Evolutionary conservation across 2,329 filamentous ascomycete species (phyloP).

Genomic region (Pestalotiopsis sp.): DNA sequence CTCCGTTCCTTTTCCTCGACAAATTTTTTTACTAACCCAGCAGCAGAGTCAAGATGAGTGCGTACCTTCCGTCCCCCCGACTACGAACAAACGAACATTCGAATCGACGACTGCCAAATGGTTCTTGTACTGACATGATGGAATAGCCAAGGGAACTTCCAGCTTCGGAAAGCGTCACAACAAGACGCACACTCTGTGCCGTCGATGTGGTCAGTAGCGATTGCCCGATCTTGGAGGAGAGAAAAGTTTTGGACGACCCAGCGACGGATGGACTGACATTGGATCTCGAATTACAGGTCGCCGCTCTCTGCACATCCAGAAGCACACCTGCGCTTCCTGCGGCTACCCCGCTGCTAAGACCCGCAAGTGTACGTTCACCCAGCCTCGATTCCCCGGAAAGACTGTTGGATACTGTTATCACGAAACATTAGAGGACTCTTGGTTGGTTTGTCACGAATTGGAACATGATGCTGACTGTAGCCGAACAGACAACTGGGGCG

Average conservation of each 20-base stretch:
- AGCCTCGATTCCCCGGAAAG: not conserved
- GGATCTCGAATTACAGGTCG: conserved; percentile 61
- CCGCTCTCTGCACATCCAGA: conserved; percentile 98
- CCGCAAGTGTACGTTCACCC: conserved; percentile 86
- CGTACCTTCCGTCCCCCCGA: conserved; percentile 18
- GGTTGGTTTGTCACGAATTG: conserved; percentile 6
- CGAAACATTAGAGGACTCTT: conserved; percentile 8
- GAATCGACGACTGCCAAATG: not conserved
- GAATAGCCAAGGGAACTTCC: conserved; percentile 37
- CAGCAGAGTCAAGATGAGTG: conserved; percentile 35
- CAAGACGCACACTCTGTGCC: conserved; percentile 98
- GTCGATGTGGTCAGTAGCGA: conserved; percentile 86
- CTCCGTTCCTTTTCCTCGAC: conserved; percentile 3
- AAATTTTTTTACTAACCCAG: conserved; percentile 19
- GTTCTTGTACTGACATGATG: conserved; percentile 24
- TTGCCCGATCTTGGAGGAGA: conserved; percentile 13
- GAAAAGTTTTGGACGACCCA: not conserved
- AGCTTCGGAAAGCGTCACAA: conserved; percentile 71
- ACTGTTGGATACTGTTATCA: not conserved
- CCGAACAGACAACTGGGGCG: conserved; percentile 91
- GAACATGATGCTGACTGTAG: conserved; percentile 19
- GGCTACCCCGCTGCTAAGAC: conserved; percentile 97
- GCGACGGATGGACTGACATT: conserved; percentile 23
- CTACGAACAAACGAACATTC: conserved; percentile 12
- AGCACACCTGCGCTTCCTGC: conserved; percentile 94